A percentile compares a stretch with the other conserved stretches of the same genome.
Evolutionary conservation across 2,329 filamentous ascomycete genomes (phyloP).

Genomic region (Beauveria asiatica): DNA sequence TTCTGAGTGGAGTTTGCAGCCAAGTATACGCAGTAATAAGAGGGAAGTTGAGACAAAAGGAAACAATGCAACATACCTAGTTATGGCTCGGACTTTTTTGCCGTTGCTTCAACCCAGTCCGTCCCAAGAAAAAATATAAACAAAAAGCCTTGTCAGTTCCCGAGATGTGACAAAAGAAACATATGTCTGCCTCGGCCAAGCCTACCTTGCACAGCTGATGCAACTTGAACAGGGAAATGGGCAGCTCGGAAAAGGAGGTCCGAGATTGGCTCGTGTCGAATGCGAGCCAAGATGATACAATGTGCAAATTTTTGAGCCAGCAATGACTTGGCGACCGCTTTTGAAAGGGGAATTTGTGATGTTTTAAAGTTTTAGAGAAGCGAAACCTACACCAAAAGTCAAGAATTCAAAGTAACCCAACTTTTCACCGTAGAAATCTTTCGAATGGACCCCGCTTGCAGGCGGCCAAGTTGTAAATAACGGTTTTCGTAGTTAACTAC

Average conservation of each 20-base stretch:
- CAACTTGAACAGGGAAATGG: not conserved
- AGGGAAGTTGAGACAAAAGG: not conserved
- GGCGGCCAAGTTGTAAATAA: too few relatives aligned
- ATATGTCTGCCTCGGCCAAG: not conserved
- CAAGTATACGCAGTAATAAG: not conserved
- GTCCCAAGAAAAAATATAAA: not conserved
- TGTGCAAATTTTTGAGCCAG: not conserved
- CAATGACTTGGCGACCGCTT: not conserved
- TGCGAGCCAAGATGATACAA: not conserved
- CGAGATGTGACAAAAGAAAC: not conserved
- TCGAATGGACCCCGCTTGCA: too few relatives aligned
- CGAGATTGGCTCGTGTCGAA: not conserved
- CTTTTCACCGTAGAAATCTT: too few relatives aligned
- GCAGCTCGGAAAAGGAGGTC: not conserved
- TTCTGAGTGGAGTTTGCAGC: not conserved
- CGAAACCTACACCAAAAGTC: too few relatives aligned
- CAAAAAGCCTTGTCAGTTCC: not conserved
- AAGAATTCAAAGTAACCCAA: too few relatives aligned
- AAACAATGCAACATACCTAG: not conserved
- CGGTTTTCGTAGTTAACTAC: too few relatives aligned
- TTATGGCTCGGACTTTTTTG: not conserved
- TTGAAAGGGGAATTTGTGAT: too few relatives aligned
- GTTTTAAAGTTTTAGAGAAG: too few relatives aligned
- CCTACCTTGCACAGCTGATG: not conserved
- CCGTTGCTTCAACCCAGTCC: too few relatives aligned